These are phyloP conservation scores for Pseudogymnoascus sp. DNA, from an alignment of 2,329 filamentous ascomycete genomes.

Conservation along the genomic window DNA sequence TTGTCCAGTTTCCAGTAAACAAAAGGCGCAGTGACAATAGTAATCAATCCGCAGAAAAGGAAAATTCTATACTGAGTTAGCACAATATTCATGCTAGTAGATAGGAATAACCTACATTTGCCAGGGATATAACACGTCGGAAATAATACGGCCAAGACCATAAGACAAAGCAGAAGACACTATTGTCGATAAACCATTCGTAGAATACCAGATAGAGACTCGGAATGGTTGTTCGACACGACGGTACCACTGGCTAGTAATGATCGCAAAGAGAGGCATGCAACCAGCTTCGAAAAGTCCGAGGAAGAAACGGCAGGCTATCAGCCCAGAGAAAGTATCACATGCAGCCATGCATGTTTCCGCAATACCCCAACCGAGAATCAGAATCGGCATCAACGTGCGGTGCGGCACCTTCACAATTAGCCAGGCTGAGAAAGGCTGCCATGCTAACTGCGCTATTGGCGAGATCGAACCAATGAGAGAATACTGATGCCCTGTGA, in stretches of 20 bases:
- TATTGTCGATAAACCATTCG: slow-evolving; percentile 42
- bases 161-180: slow-evolving; percentile 45
- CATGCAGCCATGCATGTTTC: slow-evolving; percentile 41
- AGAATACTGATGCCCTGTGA: slow-evolving; percentile 40
- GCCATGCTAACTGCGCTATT: slow-evolving; percentile 35
- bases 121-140: slow-evolving; percentile 49
- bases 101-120: slow-evolving; percentile 38
- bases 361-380: slow-evolving; percentile 30
- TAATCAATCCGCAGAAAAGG: slow-evolving; percentile 42
- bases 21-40: slow-evolving; percentile 43
- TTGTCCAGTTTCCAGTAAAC: slow-evolving; percentile 53
- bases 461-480: slow-evolving; percentile 42
- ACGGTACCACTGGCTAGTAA: slow-evolving; percentile 48
- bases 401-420: slow-evolving; percentile 46
- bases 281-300: slow-evolving; percentile 46
- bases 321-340: slow-evolving; percentile 41
- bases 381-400: slow-evolving; percentile 41
- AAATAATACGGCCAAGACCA: slow-evolving; percentile 46
- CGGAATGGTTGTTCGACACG: slow-evolving; percentile 48
- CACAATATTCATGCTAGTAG: slow-evolving; percentile 31
- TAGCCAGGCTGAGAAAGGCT: slow-evolving; percentile 34
- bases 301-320: slow-evolving; percentile 41
- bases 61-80: slow-evolving; percentile 15
- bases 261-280: slow-evolving; percentile 44
- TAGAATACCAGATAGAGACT: slow-evolving; percentile 52